Conservation (phyloP, 75 land plant genomes). For the Sequoiadendron giganteum region DNA sequence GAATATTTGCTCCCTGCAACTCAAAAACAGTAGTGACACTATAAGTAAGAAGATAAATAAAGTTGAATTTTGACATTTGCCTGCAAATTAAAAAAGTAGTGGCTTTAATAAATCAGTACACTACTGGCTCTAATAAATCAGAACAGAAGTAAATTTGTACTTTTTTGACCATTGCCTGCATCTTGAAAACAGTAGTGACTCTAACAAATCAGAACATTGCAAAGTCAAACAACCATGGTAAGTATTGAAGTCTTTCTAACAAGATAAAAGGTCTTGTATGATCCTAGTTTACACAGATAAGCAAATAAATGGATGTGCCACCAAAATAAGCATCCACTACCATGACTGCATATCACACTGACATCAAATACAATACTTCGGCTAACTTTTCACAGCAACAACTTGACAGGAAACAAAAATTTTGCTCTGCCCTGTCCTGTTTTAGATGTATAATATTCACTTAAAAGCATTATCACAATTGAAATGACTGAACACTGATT, state of each 20-base stretch:
- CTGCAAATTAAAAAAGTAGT: not conserved
- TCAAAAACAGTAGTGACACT: not conserved
- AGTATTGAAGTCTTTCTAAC: not conserved
- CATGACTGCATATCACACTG: not conserved
- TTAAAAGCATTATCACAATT: not conserved
- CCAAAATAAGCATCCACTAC: not conserved
- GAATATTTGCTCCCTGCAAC: conserved; percentile 92
- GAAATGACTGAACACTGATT: not conserved
- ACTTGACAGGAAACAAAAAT: not conserved
- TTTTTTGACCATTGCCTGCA: not conserved
- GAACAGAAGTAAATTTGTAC: not conserved
- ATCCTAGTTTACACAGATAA: not conserved
- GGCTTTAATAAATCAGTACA: not conserved
- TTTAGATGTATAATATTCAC: not conserved
- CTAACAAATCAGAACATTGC: not conserved
- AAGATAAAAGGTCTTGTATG: not conserved
- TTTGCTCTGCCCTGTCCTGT: not conserved
- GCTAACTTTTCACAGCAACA: not conserved
- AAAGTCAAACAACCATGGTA: not conserved
- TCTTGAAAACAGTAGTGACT: not conserved
- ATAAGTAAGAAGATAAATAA: not conserved
- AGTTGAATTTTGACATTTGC: not conserved
- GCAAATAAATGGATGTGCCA: not conserved
- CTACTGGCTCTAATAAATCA: not conserved
- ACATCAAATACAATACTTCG: not conserved